Percentiles rank a stretch among this genome's conserved stretches.
Conservation (phyloP, 1,284 basidiomycete genomes). For the Sanghuangporus baumii region DNA sequence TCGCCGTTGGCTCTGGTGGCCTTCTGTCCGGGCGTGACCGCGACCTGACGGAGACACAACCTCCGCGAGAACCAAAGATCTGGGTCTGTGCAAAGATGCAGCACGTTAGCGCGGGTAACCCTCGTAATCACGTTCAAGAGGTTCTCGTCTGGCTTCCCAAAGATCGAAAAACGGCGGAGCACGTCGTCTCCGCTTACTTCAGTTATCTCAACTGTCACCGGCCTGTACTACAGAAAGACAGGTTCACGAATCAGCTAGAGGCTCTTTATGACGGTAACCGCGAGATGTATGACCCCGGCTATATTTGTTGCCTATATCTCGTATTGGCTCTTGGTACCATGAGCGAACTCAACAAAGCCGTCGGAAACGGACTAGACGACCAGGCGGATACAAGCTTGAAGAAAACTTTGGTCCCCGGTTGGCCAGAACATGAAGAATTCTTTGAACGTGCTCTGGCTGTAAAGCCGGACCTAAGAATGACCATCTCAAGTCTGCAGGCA, state of each 20-base stretch:
- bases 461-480: conserved; percentile 75
- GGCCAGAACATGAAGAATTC: conserved; percentile 78
- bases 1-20: conserved; percentile 66
- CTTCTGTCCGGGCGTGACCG: conserved; percentile 65
- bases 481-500: conserved; percentile 72
- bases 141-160: conserved; percentile 67
- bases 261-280: conserved; percentile 56
- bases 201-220: conserved; percentile 68
- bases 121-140: conserved; percentile 13
- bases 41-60: conserved; percentile 44
- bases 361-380: conserved; percentile 24
- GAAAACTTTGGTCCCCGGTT: conserved; percentile 61
- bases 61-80: conserved; percentile 52
- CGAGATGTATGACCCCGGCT: conserved; percentile 62
- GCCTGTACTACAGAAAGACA: conserved; percentile 60
- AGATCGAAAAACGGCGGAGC: conserved; percentile 57
- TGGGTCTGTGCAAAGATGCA: conserved; percentile 53
- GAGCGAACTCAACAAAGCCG: conserved; percentile 60
- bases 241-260: conserved; percentile 57
- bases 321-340: conserved; percentile 74
- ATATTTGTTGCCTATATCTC: conserved; percentile 68
- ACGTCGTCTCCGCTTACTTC: conserved; percentile 67
- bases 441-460: conserved; percentile 69
- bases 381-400: conserved; percentile 25
- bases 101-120: conserved; percentile 30